Evolutionary conservation across 1,284 basidiomycete genomes (phyloP).

Genomic region (Cutaneotrichosporon sp.): DNA sequence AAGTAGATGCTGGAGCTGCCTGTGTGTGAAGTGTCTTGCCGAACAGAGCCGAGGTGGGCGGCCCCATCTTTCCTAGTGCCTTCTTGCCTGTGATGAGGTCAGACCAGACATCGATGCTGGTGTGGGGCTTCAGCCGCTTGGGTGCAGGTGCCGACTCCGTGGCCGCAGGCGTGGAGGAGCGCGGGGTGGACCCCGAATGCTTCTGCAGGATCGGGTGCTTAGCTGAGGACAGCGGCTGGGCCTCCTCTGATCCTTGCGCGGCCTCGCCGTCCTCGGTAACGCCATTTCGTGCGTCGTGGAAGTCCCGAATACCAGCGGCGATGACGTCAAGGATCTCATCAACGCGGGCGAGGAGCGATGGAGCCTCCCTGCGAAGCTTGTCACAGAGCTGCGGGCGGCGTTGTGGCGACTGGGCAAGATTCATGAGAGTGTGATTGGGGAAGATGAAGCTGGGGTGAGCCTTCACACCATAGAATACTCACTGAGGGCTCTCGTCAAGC

Average conservation of each 20-base stretch:
- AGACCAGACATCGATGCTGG: conserved; percentile 26
- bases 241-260: not conserved
- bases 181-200: not conserved
- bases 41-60: conserved; percentile 25
- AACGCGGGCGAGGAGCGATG: conserved; percentile 48
- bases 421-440: conserved; percentile 69
- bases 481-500: conserved; percentile 85
- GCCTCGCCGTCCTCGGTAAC: not conserved
- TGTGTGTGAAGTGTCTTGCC: conserved; percentile 22
- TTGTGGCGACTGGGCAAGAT: conserved; percentile 62
- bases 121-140: conserved; percentile 4
- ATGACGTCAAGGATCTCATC: conserved; percentile 68
- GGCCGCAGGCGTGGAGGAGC: not conserved
- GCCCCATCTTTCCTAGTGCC: not conserved
- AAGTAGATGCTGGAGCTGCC: not conserved
- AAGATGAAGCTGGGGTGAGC: conserved; percentile 57
- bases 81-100: conserved; percentile 10
- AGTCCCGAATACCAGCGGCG: conserved; percentile 30
- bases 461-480: conserved; percentile 35
- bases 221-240: not conserved
- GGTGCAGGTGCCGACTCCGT: not conserved
- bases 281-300: not conserved
- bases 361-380: not conserved
- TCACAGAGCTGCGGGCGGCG: conserved; percentile 61
- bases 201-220: not conserved